These are phyloP conservation scores for Candida palmyrensis DNA, from an alignment of 805 yeast species.

Conservation along the genomic window DNA sequence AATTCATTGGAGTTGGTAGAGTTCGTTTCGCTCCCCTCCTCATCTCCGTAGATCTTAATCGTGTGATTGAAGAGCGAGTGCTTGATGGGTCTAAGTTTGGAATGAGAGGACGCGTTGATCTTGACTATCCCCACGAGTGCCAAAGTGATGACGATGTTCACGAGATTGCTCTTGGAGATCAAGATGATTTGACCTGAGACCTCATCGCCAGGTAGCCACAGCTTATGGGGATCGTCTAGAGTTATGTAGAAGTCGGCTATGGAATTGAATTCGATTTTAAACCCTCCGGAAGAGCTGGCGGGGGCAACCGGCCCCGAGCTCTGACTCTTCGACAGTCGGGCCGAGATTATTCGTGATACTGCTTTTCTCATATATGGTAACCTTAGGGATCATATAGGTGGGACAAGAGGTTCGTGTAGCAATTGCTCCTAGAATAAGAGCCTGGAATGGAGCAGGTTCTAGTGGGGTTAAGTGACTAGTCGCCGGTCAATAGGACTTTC, in stretches of 20 bases:
- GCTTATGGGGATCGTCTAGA: slow-evolving; percentile 69
- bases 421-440: too few relatives aligned
- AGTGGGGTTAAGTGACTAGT: too few relatives aligned
- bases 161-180: slow-evolving; percentile 49
- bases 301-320: not conserved
- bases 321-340: slow-evolving; percentile 10
- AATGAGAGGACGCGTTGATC: slow-evolving; percentile 47
- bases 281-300: too few relatives aligned
- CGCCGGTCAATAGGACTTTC: too few relatives aligned
- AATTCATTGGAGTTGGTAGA: slow-evolving; percentile 15
- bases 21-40: slow-evolving; percentile 8
- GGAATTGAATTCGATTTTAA: slow-evolving; percentile 33
- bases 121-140: slow-evolving; percentile 54
- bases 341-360: slow-evolving; percentile 39
- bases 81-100: slow-evolving; percentile 49
- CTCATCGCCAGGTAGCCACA: slow-evolving; percentile 77
- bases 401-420: too few relatives aligned
- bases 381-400: too few relatives aligned
- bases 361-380: slow-evolving; percentile 44
- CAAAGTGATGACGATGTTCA: slow-evolving; percentile 49
- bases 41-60: slow-evolving; percentile 51
- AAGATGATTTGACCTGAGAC: slow-evolving; percentile 60
- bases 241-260: slow-evolving; percentile 64
- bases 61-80: slow-evolving; percentile 54
- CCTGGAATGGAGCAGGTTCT: too few relatives aligned